These are phyloP conservation scores for Bolboschoenus planiculmis DNA, from an alignment of 176 grass and related monocot species.

Conservation along the genomic window DNA sequence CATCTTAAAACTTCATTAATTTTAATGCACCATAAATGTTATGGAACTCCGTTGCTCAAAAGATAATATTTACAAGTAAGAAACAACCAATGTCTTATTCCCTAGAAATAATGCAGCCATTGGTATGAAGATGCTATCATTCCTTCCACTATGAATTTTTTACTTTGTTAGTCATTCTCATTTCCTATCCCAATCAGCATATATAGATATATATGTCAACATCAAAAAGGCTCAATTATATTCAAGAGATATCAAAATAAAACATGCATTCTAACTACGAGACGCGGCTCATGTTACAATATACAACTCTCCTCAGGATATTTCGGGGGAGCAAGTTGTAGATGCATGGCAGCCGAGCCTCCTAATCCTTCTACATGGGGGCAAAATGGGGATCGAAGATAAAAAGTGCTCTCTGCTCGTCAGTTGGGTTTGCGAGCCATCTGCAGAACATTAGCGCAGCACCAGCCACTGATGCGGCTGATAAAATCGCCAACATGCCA, in stretches of 20 bases:
- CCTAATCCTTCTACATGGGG: not conserved
- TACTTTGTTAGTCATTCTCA: not conserved
- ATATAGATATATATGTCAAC: not conserved
- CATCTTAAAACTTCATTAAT: not conserved
- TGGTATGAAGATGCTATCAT: too few relatives aligned
- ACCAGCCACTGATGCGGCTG: slow-evolving; percentile 54
- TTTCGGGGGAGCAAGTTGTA: not conserved
- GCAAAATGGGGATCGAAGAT: slow-evolving; percentile 51
- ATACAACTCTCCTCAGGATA: not conserved
- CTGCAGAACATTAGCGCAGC: slow-evolving; percentile 80
- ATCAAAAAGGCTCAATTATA: not conserved
- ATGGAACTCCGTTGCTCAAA: not conserved
- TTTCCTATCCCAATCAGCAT: slow-evolving; percentile 3
- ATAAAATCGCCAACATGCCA: slow-evolving; percentile 79
- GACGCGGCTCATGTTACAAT: not conserved
- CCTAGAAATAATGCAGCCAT: not conserved
- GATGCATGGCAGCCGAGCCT: not conserved
- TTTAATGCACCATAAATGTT: not conserved
- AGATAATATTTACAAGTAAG: not conserved
- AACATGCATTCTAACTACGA: not conserved
- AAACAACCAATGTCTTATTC: not conserved
- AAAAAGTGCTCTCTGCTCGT: slow-evolving; percentile 78
- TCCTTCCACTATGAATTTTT: not conserved
- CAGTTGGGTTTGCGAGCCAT: slow-evolving; percentile 85
- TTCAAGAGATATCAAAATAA: slow-evolving; percentile 3